These are phyloP conservation scores for Geotrichum aggregatum DNA, from an alignment of 1,139 yeast species.

Conservation along the genomic window DNA sequence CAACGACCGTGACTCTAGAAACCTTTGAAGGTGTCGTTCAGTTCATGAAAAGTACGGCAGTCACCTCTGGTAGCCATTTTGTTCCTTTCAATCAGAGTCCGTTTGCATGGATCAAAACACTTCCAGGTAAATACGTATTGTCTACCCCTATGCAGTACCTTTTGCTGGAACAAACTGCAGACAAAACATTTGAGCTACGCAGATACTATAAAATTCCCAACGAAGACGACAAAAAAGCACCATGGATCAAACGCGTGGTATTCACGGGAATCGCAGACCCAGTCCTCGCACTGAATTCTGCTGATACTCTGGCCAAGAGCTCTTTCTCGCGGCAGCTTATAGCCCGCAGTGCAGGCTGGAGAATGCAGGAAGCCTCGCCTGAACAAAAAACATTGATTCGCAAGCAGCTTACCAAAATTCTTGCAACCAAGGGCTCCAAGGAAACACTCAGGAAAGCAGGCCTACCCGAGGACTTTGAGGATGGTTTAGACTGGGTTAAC, in stretches of 20 bases:
- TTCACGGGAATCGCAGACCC: conserved; percentile 22
- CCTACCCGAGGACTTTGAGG: conserved; percentile 11
- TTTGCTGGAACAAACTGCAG: conserved; percentile 22
- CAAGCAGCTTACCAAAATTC: conserved; percentile 7
- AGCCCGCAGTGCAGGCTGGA: conserved; percentile 28
- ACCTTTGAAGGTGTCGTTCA: conserved; percentile 24
- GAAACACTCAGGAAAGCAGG: not conserved
- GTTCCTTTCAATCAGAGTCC: conserved; percentile 4
- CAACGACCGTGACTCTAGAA: conserved; percentile 23
- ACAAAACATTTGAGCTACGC: conserved; percentile 16
- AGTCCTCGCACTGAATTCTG: conserved; percentile 27
- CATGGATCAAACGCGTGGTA: conserved; percentile 9
- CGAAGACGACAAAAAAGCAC: not conserved
- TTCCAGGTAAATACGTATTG: conserved; percentile 23
- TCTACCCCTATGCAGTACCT: conserved; percentile 24
- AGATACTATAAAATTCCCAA: conserved; percentile 1
- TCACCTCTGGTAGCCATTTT: not conserved
- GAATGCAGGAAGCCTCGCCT: conserved; percentile 24
- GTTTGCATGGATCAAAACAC: conserved; percentile 16
- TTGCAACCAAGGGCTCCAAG: not conserved
- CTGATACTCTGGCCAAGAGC: conserved; percentile 26
- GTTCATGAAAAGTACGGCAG: conserved; percentile 16
- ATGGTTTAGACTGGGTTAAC: conserved; percentile 14
- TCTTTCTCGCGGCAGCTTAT: conserved; percentile 22
- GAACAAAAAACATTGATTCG: conserved; percentile 22